Conservation (phyloP, 768 basidiomycete species). For the Fistulinella prunicolor region DNA sequence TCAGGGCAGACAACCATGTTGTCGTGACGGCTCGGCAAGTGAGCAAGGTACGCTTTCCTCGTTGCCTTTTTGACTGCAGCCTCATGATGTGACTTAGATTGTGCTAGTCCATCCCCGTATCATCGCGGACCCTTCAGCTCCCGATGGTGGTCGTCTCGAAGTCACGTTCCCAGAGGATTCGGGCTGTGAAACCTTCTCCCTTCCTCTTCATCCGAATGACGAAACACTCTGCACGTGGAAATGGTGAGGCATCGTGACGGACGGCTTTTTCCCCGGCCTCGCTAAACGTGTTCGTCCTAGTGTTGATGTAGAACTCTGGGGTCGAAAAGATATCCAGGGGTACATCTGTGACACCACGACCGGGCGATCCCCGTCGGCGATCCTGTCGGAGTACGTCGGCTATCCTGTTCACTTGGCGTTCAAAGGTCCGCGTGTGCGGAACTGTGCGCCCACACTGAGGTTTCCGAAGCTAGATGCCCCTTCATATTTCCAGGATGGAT, state of each 20-base stretch:
- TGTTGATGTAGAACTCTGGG: constrained; percentile 53
- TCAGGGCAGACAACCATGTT: constrained; percentile 49
- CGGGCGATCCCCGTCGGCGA: constrained; percentile 46
- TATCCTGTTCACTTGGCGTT: constrained; percentile 59
- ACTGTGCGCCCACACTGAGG: constrained; percentile 45
- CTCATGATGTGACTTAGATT: constrained; percentile 42
- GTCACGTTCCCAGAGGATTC: constrained; percentile 61
- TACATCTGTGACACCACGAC: constrained; percentile 54
- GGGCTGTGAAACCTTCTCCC: constrained; percentile 52
- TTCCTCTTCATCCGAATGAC: constrained; percentile 55
- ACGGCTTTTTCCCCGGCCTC: not conserved
- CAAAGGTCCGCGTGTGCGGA: constrained; percentile 61
- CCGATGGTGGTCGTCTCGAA: constrained; percentile 47
- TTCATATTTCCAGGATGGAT: constrained; percentile 66
- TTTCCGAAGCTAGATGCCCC: constrained; percentile 60
- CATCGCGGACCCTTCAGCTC: constrained; percentile 41
- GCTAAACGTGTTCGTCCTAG: constrained; percentile 32
- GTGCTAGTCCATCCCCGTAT: constrained; percentile 62
- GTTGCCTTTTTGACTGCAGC: not conserved
- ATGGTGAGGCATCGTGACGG: constrained; percentile 40
- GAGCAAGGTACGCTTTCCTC: constrained; percentile 43
- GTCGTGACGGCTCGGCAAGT: constrained; percentile 69
- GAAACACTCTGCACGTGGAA: constrained; percentile 52
- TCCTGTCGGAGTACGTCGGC: constrained; percentile 61
- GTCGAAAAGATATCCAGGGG: constrained; percentile 51